Percentiles rank a stretch among this genome's conserved stretches.
These are phyloP conservation scores for Chenopodium formosanum DNA, from an alignment of 148 eudicot genomes.

Conservation along the genomic window DNA sequence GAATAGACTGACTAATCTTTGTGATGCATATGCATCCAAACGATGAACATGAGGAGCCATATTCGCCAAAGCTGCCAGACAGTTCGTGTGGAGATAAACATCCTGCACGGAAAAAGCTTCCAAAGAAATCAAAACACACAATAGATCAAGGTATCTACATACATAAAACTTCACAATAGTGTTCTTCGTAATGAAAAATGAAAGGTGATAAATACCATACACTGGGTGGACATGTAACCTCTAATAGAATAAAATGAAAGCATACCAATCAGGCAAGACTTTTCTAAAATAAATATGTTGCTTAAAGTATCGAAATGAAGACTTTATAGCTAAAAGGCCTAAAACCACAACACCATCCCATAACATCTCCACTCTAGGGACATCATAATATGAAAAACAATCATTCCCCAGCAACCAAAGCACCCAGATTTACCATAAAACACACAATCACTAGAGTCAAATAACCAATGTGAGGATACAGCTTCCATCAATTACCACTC, in stretches of 20 bases:
- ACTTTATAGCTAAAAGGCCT: background rate
- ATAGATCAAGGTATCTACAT: background rate
- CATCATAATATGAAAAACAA: background rate
- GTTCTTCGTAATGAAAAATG: background rate
- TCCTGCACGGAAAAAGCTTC: constrained; percentile 51
- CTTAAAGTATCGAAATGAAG: background rate
- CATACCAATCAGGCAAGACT: background rate
- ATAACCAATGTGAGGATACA: too few relatives aligned
- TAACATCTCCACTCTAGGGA: background rate
- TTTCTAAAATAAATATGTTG: too few relatives aligned
- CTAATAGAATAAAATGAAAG: background rate
- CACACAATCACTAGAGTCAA: too few relatives aligned
- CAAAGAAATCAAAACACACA: constrained; percentile 8
- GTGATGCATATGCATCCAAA: constrained; percentile 87
- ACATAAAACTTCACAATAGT: background rate
- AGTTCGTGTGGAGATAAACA: constrained; percentile 94
- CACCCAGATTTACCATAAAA: background rate
- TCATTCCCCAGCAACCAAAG: background rate
- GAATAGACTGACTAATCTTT: constrained; percentile 88
- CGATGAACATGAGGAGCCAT: constrained; percentile 98
- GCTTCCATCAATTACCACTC: too few relatives aligned
- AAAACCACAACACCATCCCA: background rate
- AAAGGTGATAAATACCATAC: background rate
- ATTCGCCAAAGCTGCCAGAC: constrained; percentile 91
- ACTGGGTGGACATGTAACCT: background rate